Conservation (phyloP, 2,329 filamentous ascomycete genomes). For the Hymenoscyphus linearis region DNA sequence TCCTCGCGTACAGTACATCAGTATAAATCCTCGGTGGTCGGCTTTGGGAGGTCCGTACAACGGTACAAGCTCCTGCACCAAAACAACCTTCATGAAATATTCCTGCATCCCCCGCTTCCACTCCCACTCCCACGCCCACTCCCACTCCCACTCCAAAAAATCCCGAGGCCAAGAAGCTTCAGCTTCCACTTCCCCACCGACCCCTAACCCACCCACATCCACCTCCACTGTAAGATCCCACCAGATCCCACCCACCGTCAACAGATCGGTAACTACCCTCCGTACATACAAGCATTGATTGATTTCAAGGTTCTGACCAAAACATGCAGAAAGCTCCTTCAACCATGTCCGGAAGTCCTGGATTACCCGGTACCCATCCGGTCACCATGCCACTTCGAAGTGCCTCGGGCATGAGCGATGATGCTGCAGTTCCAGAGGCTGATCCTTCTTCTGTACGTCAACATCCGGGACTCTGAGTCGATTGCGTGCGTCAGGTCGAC, state of each 20-base stretch:
- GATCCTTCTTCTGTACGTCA: constrained; percentile 16
- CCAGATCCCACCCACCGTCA: not conserved
- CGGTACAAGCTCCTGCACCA: too few relatives aligned
- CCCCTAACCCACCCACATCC: too few relatives aligned
- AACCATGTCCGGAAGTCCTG: constrained; percentile 23
- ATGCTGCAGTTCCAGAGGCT: constrained; percentile 25
- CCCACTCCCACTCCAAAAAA: too few relatives aligned
- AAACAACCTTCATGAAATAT: too few relatives aligned
- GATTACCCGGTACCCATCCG: constrained; percentile 23
- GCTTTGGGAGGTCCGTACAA: too few relatives aligned
- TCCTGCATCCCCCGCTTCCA: too few relatives aligned
- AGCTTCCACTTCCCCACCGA: too few relatives aligned
- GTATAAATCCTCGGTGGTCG: too few relatives aligned
- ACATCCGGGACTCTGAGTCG: not conserved
- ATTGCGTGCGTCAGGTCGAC: not conserved
- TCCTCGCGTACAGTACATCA: too few relatives aligned
- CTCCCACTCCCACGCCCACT: too few relatives aligned
- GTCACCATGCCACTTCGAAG: constrained; percentile 27
- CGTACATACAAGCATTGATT: not conserved
- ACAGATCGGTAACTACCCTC: not conserved
- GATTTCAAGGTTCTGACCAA: not conserved
- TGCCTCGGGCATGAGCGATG: constrained; percentile 25
- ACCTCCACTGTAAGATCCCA: too few relatives aligned
- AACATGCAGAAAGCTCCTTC: constrained; percentile 22
- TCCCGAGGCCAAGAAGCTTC: too few relatives aligned